Conservation (phyloP, 805 yeast genomes). For the Ogataea pilisensis region DNA sequence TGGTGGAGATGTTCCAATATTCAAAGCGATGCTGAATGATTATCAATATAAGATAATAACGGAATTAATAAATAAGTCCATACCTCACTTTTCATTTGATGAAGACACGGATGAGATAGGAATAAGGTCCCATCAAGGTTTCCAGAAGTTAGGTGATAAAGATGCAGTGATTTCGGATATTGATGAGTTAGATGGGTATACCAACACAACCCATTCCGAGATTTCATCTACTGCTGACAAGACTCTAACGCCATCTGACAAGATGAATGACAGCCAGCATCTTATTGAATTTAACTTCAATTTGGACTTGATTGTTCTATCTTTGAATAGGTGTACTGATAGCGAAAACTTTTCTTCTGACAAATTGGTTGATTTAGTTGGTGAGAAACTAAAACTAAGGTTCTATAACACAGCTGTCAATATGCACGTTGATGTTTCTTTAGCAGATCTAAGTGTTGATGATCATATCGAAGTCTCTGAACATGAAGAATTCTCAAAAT, state of each 20-base stretch:
- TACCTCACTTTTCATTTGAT: slow-evolving; percentile 47
- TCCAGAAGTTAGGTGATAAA: slow-evolving; percentile 23
- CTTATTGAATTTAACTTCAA: slow-evolving; percentile 68
- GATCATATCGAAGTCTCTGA: slow-evolving; percentile 69
- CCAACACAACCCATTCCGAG: slow-evolving; percentile 12
- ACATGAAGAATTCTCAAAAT: slow-evolving; percentile 57
- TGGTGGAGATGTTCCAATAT: slow-evolving; percentile 71
- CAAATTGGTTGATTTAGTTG: slow-evolving; percentile 66
- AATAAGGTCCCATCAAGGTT: slow-evolving; percentile 5
- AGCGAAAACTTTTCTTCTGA: slow-evolving; percentile 57
- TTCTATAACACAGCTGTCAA: slow-evolving; percentile 56
- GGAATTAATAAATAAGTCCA: slow-evolving; percentile 64
- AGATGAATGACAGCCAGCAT: slow-evolving; percentile 42
- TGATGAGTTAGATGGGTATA: slow-evolving; percentile 14
- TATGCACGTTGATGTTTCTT: slow-evolving; percentile 60
- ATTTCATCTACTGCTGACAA: slow-evolving; percentile 7
- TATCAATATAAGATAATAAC: slow-evolving; percentile 85
- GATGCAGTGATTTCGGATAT: slow-evolving; percentile 10
- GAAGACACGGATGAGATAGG: slow-evolving; percentile 11
- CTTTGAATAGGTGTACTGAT: slow-evolving; percentile 65
- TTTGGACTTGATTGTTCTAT: slow-evolving; percentile 57
- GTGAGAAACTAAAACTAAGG: slow-evolving; percentile 59
- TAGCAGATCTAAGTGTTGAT: slow-evolving; percentile 64
- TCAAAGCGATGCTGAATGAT: slow-evolving; percentile 74
- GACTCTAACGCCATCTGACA: slow-evolving; percentile 1